Conservation (phyloP, 2,329 filamentous ascomycete species). For the Aspergillus flavus region DNA sequence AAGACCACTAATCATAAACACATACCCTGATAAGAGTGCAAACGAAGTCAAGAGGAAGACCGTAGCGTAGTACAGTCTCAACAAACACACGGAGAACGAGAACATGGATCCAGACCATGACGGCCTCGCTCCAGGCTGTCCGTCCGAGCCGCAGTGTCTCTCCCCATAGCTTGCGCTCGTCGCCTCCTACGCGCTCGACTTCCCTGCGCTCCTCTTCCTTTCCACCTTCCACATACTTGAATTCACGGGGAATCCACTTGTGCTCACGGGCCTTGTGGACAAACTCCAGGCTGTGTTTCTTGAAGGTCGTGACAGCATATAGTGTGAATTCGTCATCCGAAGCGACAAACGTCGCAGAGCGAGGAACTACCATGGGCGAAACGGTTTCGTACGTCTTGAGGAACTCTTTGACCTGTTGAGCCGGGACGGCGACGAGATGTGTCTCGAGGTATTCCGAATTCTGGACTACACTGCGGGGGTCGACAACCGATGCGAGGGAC, state of each 20-base stretch:
- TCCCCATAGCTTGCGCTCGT: constrained; percentile 90
- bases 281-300: constrained; percentile 86
- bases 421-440: constrained; percentile 87
- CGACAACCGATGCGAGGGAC: constrained; percentile 85
- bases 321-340: constrained; percentile 88
- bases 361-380: constrained; percentile 87
- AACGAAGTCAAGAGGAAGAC: constrained; percentile 86
- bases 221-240: constrained; percentile 88
- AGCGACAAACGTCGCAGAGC: constrained; percentile 77
- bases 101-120: constrained; percentile 95
- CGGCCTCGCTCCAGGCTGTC: constrained; percentile 93
- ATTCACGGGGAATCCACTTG: constrained; percentile 93
- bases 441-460: constrained; percentile 97
- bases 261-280: constrained; percentile 88
- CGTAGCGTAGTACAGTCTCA: constrained; percentile 95
- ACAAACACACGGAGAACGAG: constrained; percentile 91
- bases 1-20: background rate
- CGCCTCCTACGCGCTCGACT: constrained; percentile 75
- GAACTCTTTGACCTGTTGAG: constrained; percentile 81
- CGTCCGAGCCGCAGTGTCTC: constrained; percentile 84
- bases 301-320: constrained; percentile 88
- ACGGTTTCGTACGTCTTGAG: constrained; percentile 86
- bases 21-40: constrained; percentile 81
- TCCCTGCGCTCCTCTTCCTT: constrained; percentile 87
- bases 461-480: constrained; percentile 76